Conservation (phyloP, 1,284 basidiomycete species). For the Rhodofomes roseus region DNA sequence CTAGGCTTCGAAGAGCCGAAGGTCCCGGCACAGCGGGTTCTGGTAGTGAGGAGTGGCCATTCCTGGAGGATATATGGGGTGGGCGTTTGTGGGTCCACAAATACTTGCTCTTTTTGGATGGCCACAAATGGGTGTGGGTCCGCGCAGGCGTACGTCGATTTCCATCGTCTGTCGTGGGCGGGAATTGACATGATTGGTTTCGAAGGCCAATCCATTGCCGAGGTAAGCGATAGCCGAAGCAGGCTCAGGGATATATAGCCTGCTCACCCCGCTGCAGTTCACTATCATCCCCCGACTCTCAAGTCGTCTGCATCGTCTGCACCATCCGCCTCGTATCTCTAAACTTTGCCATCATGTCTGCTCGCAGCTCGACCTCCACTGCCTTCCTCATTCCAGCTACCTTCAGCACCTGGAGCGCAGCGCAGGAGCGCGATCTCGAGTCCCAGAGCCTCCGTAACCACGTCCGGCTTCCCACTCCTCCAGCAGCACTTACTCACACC, state of each 20-base stretch:
- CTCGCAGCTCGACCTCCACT: constrained; percentile 2
- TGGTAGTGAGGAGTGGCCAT: neutral
- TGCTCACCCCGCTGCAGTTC: neutral
- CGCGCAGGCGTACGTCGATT: neutral
- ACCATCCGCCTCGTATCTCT: no score
- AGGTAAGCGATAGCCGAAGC: neutral
- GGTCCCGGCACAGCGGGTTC: no score
- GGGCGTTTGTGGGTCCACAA: neutral
- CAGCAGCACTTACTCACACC: constrained; percentile 2
- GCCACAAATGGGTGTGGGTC: neutral
- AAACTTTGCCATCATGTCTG: no score
- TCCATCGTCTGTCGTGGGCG: neutral
- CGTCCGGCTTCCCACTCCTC: constrained; percentile 3
- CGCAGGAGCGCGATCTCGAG: constrained; percentile 30
- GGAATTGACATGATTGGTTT: neutral
- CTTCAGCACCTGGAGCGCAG: constrained; percentile 9
- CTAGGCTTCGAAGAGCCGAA: no score
- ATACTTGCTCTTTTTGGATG: neutral
- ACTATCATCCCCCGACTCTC: neutral
- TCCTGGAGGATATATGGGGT: neutral
- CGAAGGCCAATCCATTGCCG: neutral
- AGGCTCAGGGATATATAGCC: neutral
- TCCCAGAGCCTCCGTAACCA: constrained; percentile 39
- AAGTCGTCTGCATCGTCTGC: no score
- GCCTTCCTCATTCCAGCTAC: constrained; percentile 6